phyloP scores from a whole-genome alignment of 1,284 basidiomycete genomes.

The Erythrobasidium hasegawianum region DNA sequence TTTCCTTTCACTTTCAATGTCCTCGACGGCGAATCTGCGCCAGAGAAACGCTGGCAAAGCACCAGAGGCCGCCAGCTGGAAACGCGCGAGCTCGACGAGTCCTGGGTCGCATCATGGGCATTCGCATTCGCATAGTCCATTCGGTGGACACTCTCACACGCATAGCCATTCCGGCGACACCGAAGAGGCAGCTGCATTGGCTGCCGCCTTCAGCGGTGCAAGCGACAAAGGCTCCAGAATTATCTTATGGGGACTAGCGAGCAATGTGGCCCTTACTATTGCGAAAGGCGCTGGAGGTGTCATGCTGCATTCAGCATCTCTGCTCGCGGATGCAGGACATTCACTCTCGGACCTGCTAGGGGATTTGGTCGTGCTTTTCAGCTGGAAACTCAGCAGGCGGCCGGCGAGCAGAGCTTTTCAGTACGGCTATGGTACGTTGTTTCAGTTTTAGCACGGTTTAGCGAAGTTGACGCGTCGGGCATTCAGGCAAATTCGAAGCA shows the following conservation, averaged over 20 bases:
- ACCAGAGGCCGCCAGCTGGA: background rate
- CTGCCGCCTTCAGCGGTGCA: constrained; percentile 46
- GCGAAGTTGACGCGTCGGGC: background rate
- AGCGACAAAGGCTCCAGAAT: constrained; percentile 49
- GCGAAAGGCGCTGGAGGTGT: constrained; percentile 63
- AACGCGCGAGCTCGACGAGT: background rate
- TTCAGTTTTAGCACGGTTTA: background rate
- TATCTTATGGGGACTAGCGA: constrained; percentile 63
- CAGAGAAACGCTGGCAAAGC: constrained; percentile 1
- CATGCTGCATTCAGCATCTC: constrained; percentile 58
- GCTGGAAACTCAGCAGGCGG: constrained; percentile 80
- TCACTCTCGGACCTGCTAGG: constrained; percentile 83
- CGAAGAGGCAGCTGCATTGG: constrained; percentile 48
- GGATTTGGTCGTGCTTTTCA: constrained; percentile 88
- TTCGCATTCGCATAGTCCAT: constrained; percentile 38
- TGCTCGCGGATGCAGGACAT: constrained; percentile 93
- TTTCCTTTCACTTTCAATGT: background rate
- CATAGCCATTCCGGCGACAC: constrained; percentile 46
- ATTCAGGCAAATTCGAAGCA: constrained; percentile 49
- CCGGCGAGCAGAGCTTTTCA: constrained; percentile 74
- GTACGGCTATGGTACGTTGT: constrained; percentile 55
- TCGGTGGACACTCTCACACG: constrained; percentile 38
- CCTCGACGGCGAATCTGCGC: background rate
- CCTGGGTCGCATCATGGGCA: constrained; percentile 5
- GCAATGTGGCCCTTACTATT: constrained; percentile 76